Percentiles rank a stretch among this genome's conserved stretches.
Evolutionary conservation across 2,329 filamentous ascomycete species (phyloP).

Genomic region (Phaeosphaeriaceae sp.): DNA sequence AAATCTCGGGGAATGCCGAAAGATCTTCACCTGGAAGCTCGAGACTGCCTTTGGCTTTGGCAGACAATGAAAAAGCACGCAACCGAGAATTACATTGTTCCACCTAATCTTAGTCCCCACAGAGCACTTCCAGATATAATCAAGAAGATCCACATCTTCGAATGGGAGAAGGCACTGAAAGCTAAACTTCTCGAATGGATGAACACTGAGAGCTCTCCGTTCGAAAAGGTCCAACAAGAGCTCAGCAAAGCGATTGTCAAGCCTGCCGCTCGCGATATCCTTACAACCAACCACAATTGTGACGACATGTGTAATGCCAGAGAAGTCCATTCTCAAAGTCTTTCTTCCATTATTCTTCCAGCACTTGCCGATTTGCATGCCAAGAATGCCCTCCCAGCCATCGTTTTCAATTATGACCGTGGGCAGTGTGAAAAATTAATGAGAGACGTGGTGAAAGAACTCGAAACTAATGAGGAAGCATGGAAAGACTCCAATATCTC

Average conservation of each 20-base stretch:
- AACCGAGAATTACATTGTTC: conserved; percentile 58
- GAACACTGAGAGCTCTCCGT: conserved; percentile 59
- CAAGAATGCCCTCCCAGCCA: conserved; percentile 71
- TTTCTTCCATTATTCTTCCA: conserved; percentile 58
- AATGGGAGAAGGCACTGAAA: conserved; percentile 70
- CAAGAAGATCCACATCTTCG: conserved; percentile 68
- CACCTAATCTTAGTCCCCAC: conserved; percentile 58
- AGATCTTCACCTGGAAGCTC: conserved; percentile 72
- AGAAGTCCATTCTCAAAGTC: conserved; percentile 29
- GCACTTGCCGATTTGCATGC: conserved; percentile 66
- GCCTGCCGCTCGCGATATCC: conserved; percentile 5
- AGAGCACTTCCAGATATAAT: conserved; percentile 60
- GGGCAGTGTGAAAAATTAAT: conserved; percentile 67
- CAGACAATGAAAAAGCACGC: conserved; percentile 66
- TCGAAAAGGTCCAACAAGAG: conserved; percentile 58
- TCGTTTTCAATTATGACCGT: conserved; percentile 80
- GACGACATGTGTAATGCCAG: conserved; percentile 22
- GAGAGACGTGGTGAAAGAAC: conserved; percentile 56
- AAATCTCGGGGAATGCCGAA: conserved; percentile 67
- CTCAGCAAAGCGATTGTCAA: conserved; percentile 30
- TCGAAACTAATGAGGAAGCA: conserved; percentile 60
- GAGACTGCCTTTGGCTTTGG: conserved; percentile 73
- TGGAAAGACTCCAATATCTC: conserved; percentile 64
- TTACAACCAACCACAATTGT: conserved; percentile 4
- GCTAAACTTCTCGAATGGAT: conserved; percentile 66